A percentile compares a stretch with the other conserved stretches of the same genome.
Evolutionary conservation across 495 filamentous ascomycete genomes (phyloP).

Genomic region (Penicillium macrosclerotiorum): DNA sequence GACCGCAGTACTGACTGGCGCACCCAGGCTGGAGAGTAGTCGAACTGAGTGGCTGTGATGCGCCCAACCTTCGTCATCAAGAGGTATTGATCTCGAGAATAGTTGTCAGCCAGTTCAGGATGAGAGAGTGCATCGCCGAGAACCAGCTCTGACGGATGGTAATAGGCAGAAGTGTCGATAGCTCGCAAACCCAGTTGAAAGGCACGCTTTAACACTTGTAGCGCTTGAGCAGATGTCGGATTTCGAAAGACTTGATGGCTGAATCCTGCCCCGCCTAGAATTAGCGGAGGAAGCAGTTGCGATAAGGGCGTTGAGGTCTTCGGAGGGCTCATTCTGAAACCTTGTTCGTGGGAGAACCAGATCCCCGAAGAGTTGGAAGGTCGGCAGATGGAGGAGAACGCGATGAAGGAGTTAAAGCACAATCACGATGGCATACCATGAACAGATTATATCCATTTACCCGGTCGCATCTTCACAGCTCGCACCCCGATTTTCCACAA

Average conservation of each 20-base stretch:
- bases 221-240: slow-evolving; percentile 64
- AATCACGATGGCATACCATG: neutral
- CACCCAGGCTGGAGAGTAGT: slow-evolving; percentile 57
- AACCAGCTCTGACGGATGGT: slow-evolving; percentile 79
- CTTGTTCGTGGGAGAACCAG: neutral
- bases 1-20: slow-evolving; percentile 49
- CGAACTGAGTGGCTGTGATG: slow-evolving; percentile 48
- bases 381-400: neutral
- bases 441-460: neutral
- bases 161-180: slow-evolving; percentile 92
- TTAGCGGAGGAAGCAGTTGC: slow-evolving; percentile 37
- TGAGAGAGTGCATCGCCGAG: slow-evolving; percentile 69
- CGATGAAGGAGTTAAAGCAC: neutral
- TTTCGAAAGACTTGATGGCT: slow-evolving; percentile 76
- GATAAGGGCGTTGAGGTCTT: slow-evolving; percentile 9
- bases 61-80: slow-evolving; percentile 63
- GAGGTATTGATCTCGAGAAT: slow-evolving; percentile 50
- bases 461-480: too few species aligned
- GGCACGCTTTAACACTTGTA: slow-evolving; percentile 66
- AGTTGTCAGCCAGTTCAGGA: slow-evolving; percentile 45
- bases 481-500: too few species aligned
- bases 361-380: neutral
- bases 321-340: slow-evolving; percentile 8
- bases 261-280: slow-evolving; percentile 86
- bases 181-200: slow-evolving; percentile 67